Evolutionary conservation across 768 basidiomycete species (phyloP), one percentile per base, ranked within the genome.

Genomic region (Suillus plorans): DNA sequence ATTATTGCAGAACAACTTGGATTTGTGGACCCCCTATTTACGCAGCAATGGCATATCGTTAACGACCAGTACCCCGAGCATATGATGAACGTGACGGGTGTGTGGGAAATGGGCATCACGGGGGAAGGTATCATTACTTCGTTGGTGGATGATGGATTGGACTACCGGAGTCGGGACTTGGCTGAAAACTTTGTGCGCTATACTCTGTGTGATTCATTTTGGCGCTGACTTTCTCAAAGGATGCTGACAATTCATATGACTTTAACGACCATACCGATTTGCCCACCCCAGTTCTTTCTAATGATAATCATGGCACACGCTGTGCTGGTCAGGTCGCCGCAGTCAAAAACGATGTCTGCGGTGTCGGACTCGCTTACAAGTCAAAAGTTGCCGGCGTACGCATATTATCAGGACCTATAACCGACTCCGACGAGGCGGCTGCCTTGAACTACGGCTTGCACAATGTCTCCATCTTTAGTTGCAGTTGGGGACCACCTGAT

Each of bases 401-500:
- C 61, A 99, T 99, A 67, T 87, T 99, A 52, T 97, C 95, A 2
- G 96, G 93, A 1, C 89, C 93, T 25, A 97, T 99, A 68, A 89
- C 95, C 1, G 97, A 99, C 75, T 87, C 90, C 31, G 97, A 99
- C 75, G 97, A 99, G 78, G 95, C 97, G 0, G 87, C 94, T 4
- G 89, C 96, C 9, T 86, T 99, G 64, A 99, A 99, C 78, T 97
- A 90, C 75, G 94, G 90, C 13, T 99, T 88, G 76, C 90, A 97
- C 68, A 89, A 93, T 69, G 94, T 91, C 60, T 92, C 91, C 31
- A 94, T 95, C 70, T 99, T 93, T 78, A 95, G 92, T 67, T 99
- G 97, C 77, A 95, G 92, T 63, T 99, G 97, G 97, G 97, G 97
- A 6, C 97, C 97, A 10, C 92, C 96, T 0, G 97, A 99, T 75